Evolutionary conservation across 163 green algal species (phyloP), one percentile per base, ranked within the genome.

Genomic region (Volvox carteri): DNA sequence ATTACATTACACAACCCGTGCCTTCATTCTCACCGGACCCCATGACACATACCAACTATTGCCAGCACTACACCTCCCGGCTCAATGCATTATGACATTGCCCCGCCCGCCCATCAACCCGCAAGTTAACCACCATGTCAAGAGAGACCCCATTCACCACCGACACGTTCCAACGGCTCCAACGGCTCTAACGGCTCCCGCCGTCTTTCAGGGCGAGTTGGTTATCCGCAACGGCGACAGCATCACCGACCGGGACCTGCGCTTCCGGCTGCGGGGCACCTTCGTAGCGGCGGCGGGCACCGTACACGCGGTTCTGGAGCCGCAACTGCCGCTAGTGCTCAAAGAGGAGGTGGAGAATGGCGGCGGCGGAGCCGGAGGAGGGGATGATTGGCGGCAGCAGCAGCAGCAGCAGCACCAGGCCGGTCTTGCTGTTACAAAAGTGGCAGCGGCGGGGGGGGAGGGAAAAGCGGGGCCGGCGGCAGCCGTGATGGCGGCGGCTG

Each of bases 241-340:
- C 2, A 1, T 87, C 18, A 42, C 65, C 12, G 81, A 87, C 30
- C 46, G 23, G 9, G 65, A 72, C 35, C 11, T 87, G 81, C 81
- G 65, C 65, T 79, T 87, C 67, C 30, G 23, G 44, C 46, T 87
- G 23, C 23, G 37, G 33, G 81, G 81, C 9, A 39, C n/a, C 28
- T 87, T 72, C 33, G 65, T 87, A 46, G n/a, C 65, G 48, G 81
- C 81, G 33, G 65, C 62, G 3, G 80, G 62, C 6, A 30, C 67
- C 42, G 44, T 87, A 44, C 81, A 79, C 65, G 81, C 65, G 21
- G 81, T 87, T 48, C 67, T 87, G 81, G 81, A 87, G 65, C 81
- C 65, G 46, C 62, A 77, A 46, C 60, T 67, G 60, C 79, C 79
- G 23, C 16, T 28, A 2, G 28, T 16, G n/a, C 19, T 54, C 0